phyloP scores from a whole-genome alignment of 768 basidiomycete species.

The Auricularia cornea region DNA sequence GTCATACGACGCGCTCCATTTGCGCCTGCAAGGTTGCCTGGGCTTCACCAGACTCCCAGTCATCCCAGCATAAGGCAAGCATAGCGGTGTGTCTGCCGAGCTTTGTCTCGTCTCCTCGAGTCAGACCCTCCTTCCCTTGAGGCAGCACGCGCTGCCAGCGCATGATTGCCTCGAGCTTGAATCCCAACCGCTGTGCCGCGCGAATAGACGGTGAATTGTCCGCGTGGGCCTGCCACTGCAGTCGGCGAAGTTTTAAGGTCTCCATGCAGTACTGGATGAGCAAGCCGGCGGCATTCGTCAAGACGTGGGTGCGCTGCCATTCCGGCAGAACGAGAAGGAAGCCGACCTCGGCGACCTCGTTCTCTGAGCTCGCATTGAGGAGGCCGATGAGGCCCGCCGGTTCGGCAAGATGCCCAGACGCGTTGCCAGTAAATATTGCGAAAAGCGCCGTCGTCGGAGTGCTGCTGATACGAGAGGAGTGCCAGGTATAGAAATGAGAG shows the following conservation, averaged over 20 bases:
- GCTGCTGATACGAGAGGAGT: neutral
- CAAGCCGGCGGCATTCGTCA: conserved; percentile 36
- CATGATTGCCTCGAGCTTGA: conserved; percentile 43
- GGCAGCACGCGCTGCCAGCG: conserved; percentile 49
- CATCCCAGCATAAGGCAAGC: neutral
- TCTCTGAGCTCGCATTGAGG: conserved; percentile 32
- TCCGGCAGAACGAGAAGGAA: conserved; percentile 44
- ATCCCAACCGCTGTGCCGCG: conserved; percentile 52
- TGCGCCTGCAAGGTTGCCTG: neutral
- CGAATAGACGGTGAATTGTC: conserved; percentile 40
- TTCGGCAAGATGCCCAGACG: no score
- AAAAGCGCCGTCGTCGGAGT: neutral
- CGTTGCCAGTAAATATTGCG: neutral
- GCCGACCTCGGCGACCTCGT: conserved; percentile 48
- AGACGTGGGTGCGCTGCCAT: conserved; percentile 59
- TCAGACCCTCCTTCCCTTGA: conserved; percentile 21
- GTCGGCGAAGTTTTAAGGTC: conserved; percentile 50
- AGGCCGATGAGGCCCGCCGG: conserved; percentile 45
- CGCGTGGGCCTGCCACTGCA: conserved; percentile 51
- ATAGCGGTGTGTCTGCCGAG: neutral
- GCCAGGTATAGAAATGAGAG: neutral
- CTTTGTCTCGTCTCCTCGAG: neutral
- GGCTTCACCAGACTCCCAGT: neutral
- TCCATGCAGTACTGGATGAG: conserved; percentile 26
- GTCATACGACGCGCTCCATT: no score